These are phyloP conservation scores for Ganoderma lucidum DNA, from an alignment of 1,284 basidiomycete species.

Conservation along the genomic window DNA sequence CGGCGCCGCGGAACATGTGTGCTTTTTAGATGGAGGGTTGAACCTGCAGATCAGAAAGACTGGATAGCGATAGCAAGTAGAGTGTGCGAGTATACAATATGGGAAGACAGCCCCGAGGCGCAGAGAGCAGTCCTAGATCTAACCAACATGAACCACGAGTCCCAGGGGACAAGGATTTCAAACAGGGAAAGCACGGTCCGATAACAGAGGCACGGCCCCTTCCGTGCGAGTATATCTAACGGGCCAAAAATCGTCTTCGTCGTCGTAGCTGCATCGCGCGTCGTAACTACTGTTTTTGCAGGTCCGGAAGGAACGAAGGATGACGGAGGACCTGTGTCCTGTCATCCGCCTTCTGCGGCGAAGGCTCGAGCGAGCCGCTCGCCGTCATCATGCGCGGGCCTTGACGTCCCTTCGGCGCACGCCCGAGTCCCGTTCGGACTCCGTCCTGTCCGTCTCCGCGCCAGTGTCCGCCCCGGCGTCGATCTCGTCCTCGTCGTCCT, in stretches of 20 bases:
- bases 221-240: constrained; percentile 8
- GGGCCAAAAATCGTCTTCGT: constrained; percentile 12
- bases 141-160: neutral
- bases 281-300: constrained; percentile 24
- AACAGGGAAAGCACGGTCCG: neutral
- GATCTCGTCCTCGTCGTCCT: constrained; percentile 35
- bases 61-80: constrained; percentile 5
- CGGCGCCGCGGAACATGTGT: neutral
- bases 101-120: neutral
- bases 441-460: constrained; percentile 27
- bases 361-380: neutral
- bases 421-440: constrained; percentile 17
- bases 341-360: neutral
- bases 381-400: constrained; percentile 14
- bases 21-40: constrained; percentile 10
- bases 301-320: no score
- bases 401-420: constrained; percentile 21
- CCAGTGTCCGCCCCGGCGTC: constrained; percentile 21
- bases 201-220: neutral
- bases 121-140: constrained; percentile 5
- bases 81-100: constrained; percentile 6
- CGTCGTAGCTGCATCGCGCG: constrained; percentile 20
- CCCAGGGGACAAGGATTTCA: neutral
- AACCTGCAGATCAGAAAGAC: constrained; percentile 10
- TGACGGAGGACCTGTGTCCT: neutral